These are phyloP conservation scores for Amyloporia xantha DNA, from an alignment of 768 basidiomycete species.

Conservation along the genomic window DNA sequence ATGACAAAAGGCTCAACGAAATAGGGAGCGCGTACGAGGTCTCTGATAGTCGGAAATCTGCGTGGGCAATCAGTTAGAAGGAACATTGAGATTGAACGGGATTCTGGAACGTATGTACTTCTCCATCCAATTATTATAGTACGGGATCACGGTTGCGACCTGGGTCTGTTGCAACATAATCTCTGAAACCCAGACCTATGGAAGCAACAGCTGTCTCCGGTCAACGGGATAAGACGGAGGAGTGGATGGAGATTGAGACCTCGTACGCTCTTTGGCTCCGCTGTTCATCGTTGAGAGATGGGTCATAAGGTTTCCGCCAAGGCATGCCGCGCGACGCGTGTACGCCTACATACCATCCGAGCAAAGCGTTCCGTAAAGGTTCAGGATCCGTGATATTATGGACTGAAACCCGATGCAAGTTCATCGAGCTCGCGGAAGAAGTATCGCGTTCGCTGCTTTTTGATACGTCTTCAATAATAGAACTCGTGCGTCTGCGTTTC, in stretches of 20 bases:
- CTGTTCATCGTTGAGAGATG: conserved; percentile 43
- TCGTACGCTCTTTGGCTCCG: conserved; percentile 88
- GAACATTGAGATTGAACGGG: neutral
- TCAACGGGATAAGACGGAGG: neutral
- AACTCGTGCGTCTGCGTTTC: conserved; percentile 4
- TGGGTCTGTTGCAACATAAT: conserved; percentile 98
- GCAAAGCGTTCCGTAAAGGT: conserved; percentile 43
- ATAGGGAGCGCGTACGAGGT: conserved; percentile 46
- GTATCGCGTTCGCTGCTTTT: neutral
- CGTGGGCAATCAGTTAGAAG: neutral
- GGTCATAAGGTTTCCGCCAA: conserved; percentile 75
- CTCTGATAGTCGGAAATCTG: conserved; percentile 77
- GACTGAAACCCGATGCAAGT: conserved; percentile 36
- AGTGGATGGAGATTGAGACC: conserved; percentile 33
- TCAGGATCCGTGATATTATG: conserved; percentile 41
- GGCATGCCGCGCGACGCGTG: conserved; percentile 78
- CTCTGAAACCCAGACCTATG: conserved; percentile 83
- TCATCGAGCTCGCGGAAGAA: neutral
- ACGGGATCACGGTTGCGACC: conserved; percentile 88
- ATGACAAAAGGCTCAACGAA: conserved; percentile 6
- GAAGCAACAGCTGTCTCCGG: neutral
- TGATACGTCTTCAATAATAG: neutral
- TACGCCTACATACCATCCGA: conserved; percentile 66
- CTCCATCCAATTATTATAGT: conserved; percentile 85
- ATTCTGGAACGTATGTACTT: conserved; percentile 40